Evolutionary conservation across 306 rosid species (phyloP), one percentile per base, ranked within the genome.

Genomic region (Begonia loranthoides): DNA sequence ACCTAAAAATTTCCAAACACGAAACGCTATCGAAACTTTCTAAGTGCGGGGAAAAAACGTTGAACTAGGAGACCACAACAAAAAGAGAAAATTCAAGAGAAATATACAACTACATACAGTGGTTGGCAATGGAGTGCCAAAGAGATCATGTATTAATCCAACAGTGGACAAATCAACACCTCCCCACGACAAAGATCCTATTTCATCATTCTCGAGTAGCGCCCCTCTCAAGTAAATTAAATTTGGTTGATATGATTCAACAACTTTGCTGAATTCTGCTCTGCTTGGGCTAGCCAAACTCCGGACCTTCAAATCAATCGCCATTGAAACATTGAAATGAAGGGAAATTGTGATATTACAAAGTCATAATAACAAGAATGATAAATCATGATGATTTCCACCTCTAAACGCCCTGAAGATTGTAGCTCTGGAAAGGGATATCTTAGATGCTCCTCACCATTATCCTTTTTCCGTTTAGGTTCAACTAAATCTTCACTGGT

Each of bases 321-420:
- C 5, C 15, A n/a, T 43, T 4, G 1, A 12, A 43, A 43, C 13
- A 10, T 1, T n/a, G 15, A 10, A 10, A n/a, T 11, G 3, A 50
- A 6, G 15, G 33, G 19, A 55, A 9, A 51, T 4, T 4, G 36
- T 16, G 9, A 28, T 19, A 34, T 24, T 16, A 57, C 24, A 73
- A 41, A 62, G 17, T 6, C n/a, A 70, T 65, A 28, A 7, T 7
- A 28, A 7, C 5, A 28, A 28, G 0, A 28, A 1, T 28, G 34
- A 28, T 28, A 28, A 28, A 28, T 28, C 36, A 5, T 28, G 36
- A 28, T 28, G 36, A 28, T 28, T 28, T 28, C 9, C 36, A 92
- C 99, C 99, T 92, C 99, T 64, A 92, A 82, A 54, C 96, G 96
- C 50, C 99, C 96, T 0, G 89, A 73, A 43, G 96, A 80, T 49